Conservation (phyloP, 495 filamentous ascomycete genomes). For the Pseudomonodictys pantanalensis region DNA sequence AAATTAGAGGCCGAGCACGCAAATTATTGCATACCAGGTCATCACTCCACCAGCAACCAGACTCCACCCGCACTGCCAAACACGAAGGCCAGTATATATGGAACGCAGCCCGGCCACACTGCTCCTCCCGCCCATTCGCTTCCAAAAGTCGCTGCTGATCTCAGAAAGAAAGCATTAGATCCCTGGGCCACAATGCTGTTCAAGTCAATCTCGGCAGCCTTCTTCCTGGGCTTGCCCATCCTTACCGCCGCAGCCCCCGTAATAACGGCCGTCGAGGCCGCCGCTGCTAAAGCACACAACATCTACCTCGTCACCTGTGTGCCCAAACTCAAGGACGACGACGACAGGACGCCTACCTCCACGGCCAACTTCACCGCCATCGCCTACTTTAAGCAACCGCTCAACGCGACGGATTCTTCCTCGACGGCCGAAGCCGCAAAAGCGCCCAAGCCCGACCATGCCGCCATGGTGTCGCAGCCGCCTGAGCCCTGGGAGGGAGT, state of each 20-base stretch:
- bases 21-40: no score
- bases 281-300: conserved; percentile 1
- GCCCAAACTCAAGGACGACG: background rate
- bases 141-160: no score
- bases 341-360: background rate
- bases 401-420: background rate
- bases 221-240: background rate
- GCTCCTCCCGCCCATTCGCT: no score
- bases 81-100: no score
- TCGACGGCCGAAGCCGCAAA: background rate
- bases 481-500: conserved; percentile 11
- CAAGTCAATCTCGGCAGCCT: no score
- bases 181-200: no score
- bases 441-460: background rate
- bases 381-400: conserved; percentile 4
- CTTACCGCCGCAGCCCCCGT: conserved; percentile 5
- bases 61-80: no score
- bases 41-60: no score
- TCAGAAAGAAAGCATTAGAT: no score
- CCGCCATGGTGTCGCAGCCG: conserved; percentile 1
- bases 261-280: background rate
- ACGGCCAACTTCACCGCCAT: conserved; percentile 4
- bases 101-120: no score
- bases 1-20: no score
- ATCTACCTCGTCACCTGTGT: conserved; percentile 13